These are phyloP conservation scores for Cystobasidium sp. DNA, from an alignment of 1,284 basidiomycete genomes.

Conservation along the genomic window DNA sequence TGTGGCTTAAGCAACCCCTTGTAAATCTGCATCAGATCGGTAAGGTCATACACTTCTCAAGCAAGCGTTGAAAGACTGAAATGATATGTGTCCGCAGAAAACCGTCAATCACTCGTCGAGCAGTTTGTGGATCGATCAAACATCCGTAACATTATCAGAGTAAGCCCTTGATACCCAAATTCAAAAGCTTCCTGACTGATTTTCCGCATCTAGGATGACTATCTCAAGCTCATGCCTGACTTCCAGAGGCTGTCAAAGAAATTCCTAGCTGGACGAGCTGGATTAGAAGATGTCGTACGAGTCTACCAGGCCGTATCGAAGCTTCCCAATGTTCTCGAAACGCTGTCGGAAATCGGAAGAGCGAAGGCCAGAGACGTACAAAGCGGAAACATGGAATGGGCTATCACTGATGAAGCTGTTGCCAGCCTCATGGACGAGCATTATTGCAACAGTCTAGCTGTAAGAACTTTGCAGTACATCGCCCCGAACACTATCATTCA, in stretches of 20 bases:
- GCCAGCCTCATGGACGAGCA: constrained; percentile 67
- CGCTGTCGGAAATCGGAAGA: constrained; percentile 61
- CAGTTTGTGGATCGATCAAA: constrained; percentile 80
- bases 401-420: constrained; percentile 57
- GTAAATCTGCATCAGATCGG: constrained; percentile 92
- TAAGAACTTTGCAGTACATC: constrained; percentile 51
- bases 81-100: constrained; percentile 61
- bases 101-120: constrained; percentile 84
- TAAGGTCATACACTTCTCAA: constrained; percentile 57
- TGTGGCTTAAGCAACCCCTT: constrained; percentile 96
- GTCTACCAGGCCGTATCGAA: constrained; percentile 87
- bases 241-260: constrained; percentile 90
- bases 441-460: constrained; percentile 69
- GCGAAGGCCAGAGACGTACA: constrained; percentile 40
- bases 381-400: constrained; percentile 56
- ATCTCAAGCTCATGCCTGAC: constrained; percentile 89
- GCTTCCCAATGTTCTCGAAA: constrained; percentile 75
- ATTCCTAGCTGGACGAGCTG: constrained; percentile 82
- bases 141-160: constrained; percentile 73
- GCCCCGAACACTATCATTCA: neutral
- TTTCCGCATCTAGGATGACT: constrained; percentile 69
- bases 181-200: neutral
- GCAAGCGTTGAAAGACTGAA: no score
- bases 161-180: constrained; percentile 53
- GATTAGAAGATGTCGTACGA: constrained; percentile 92